Base-by-base conservation (phyloP, 352 stramenopile species). In the Phytophthora ohioensis region DNA sequence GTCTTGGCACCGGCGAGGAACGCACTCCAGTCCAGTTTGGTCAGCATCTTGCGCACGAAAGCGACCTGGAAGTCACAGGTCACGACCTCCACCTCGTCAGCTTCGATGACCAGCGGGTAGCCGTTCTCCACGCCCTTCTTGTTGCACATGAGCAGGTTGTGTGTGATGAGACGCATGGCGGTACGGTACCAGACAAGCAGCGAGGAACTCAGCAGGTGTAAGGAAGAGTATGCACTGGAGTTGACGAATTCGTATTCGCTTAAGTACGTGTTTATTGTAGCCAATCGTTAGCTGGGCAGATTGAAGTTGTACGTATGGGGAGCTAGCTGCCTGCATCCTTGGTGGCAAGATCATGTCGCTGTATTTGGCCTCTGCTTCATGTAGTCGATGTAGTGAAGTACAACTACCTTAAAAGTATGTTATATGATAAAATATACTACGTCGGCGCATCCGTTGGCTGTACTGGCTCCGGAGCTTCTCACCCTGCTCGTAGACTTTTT, bases 101-200 rank as follows among this genome's bases (percentile, higher is more conserved):
- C 77, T 60, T 97, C 91, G 39, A 98, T 95, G 53, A 69, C 64
- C 45, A 98, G 79, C n/a, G 95, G 95, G 70, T 97, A 98, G 45
- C 95, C 95, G 49, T 96, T 95, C 66, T 78, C 71, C 11, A 98
- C 95, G 59, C 91, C 94, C 75, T 98, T 98, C 74, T 97, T 96
- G 76, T 97, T 97, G 80, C 88, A 98, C 58, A 91, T 80, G 56
- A 98, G 92, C 84, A 98, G 87, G 79, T 98, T 98, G 80, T 98
- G 94, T 35, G 94, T 98, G 73, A 98, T 95, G 32, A 98, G 82
- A 36, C 91, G 88, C 91, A 97, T 97, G 60, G 39, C 67, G 41
- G 31, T 62, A 27, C 21, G 21, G 21, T 27, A 2, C 21, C 21
- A 27, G 21, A 7, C 10, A 46, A 6, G 39, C 59, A 46, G 21